Conservation (phyloP, 371 early-diverging fungal genomes). For the Circinella umbellata region DNA sequence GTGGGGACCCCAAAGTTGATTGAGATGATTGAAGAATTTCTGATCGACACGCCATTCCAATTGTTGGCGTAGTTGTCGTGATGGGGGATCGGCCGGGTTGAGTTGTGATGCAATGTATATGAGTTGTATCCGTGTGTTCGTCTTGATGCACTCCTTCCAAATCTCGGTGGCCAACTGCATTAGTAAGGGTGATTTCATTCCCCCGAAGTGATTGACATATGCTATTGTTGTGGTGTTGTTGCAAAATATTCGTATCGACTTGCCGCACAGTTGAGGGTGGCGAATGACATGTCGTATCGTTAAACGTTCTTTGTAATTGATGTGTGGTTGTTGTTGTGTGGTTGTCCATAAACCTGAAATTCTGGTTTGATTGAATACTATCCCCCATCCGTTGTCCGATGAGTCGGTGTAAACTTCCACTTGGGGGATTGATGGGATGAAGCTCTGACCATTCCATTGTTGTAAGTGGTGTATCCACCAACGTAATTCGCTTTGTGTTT, state of each 20-base stretch:
- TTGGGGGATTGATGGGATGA: conserved; percentile 16
- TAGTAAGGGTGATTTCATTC: background rate
- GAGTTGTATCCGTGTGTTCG: conserved; percentile 15
- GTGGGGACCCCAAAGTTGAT: conserved; percentile 33
- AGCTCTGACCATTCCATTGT: conserved; percentile 32
- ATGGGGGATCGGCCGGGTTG: conserved; percentile 35
- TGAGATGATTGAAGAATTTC: conserved; percentile 17
- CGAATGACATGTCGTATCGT: conserved; percentile 16
- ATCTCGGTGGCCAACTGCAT: conserved; percentile 1
- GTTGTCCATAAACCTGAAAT: conserved; percentile 19
- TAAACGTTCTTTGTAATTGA: conserved; percentile 17
- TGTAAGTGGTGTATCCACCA: conserved; percentile 30
- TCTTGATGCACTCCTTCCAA: conserved; percentile 4
- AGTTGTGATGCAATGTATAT: conserved; percentile 32
- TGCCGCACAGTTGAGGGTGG: conserved; percentile 17
- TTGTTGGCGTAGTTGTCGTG: conserved; percentile 24
- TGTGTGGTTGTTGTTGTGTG: conserved; percentile 10
- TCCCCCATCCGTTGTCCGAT: conserved; percentile 28
- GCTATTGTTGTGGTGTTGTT: conserved; percentile 12
- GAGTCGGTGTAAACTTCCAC: conserved; percentile 35
- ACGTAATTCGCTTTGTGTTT: conserved; percentile 9
- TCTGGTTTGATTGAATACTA: conserved; percentile 17
- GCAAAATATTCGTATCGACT: background rate
- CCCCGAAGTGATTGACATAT: conserved; percentile 10
- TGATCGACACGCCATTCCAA: conserved; percentile 31